These are phyloP conservation scores for Rostrohypoxylon terebratum DNA, from an alignment of 495 filamentous ascomycete genomes.

Conservation along the genomic window DNA sequence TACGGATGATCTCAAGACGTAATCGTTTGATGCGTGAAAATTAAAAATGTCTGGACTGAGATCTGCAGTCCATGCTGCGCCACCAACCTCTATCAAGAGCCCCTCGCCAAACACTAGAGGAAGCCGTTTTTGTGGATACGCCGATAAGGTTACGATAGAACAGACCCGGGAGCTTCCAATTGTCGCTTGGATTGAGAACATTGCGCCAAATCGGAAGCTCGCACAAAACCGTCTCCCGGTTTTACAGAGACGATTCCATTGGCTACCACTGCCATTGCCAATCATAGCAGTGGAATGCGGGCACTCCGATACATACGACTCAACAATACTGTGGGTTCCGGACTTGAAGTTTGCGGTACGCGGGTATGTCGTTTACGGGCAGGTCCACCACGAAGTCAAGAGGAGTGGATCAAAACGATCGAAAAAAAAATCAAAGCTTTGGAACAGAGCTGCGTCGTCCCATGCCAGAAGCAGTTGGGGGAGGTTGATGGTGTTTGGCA, in stretches of 20 bases:
- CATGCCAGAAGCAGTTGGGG: neutral
- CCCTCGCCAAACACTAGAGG: neutral
- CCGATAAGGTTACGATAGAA: neutral
- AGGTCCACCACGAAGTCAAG: slow-evolving; percentile 4
- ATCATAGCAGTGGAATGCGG: neutral
- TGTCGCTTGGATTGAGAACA: slow-evolving; percentile 1
- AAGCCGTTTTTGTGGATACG: slow-evolving; percentile 6
- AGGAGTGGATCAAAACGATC: slow-evolving; percentile 3
- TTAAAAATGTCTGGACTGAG: neutral
- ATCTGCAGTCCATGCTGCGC: neutral
- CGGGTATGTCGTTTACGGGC: slow-evolving; percentile 2
- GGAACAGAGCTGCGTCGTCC: neutral
- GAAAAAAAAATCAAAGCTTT: slow-evolving; percentile 5
- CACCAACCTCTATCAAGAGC: neutral
- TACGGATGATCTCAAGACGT: too few relatives aligned
- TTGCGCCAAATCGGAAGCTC: neutral
- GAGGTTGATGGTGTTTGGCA: slow-evolving; percentile 10
- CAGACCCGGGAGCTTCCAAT: neutral
- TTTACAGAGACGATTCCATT: neutral
- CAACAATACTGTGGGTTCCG: neutral
- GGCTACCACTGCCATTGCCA: neutral
- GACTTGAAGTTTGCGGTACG: neutral
- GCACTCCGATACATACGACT: slow-evolving; percentile 4
- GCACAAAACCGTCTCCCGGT: neutral
- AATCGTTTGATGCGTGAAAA: too few relatives aligned